These are phyloP conservation scores for Plenodomus tracheiphilus DNA, from an alignment of 2,329 filamentous ascomycete genomes.

Conservation along the genomic window DNA sequence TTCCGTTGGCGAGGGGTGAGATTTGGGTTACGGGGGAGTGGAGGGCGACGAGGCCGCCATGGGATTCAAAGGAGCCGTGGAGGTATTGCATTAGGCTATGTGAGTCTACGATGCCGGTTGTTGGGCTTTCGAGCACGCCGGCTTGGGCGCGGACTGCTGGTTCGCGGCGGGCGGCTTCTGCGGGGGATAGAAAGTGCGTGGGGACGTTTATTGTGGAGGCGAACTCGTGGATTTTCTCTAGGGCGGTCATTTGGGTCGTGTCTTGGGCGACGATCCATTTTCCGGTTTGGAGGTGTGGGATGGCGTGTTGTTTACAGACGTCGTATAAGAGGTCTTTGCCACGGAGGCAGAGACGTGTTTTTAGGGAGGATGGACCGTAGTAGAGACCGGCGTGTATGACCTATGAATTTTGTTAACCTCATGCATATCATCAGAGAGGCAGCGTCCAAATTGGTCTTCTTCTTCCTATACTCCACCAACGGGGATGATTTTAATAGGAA, in stretches of 20 bases:
- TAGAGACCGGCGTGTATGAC: conserved; percentile 96
- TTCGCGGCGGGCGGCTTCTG: conserved; percentile 68
- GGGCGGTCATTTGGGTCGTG: conserved; percentile 65
- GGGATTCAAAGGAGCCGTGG: conserved; percentile 74
- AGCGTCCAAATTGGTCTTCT: too few species aligned
- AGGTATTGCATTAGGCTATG: conserved; percentile 84
- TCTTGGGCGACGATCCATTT: conserved; percentile 97
- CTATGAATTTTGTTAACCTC: background rate
- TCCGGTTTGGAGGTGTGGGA: conserved; percentile 74
- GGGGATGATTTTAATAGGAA: too few species aligned
- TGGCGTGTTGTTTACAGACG: conserved; percentile 68
- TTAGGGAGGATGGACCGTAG: conserved; percentile 76
- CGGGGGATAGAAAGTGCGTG: conserved; percentile 66
- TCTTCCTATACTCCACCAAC: too few species aligned
- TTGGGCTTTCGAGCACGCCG: conserved; percentile 80
- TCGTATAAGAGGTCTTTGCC: conserved; percentile 79
- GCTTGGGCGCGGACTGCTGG: conserved; percentile 72
- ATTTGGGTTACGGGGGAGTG: conserved; percentile 67
- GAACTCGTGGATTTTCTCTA: conserved; percentile 61
- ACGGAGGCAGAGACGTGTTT: conserved; percentile 78
- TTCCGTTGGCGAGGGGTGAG: conserved; percentile 56
- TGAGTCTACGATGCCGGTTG: conserved; percentile 88
- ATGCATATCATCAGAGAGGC: too few species aligned
- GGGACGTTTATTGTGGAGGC: conserved; percentile 65
- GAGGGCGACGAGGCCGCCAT: conserved; percentile 74